phyloP scores from a whole-genome alignment of 495 filamentous ascomycete genomes.

The Emericellopsis terricola region DNA sequence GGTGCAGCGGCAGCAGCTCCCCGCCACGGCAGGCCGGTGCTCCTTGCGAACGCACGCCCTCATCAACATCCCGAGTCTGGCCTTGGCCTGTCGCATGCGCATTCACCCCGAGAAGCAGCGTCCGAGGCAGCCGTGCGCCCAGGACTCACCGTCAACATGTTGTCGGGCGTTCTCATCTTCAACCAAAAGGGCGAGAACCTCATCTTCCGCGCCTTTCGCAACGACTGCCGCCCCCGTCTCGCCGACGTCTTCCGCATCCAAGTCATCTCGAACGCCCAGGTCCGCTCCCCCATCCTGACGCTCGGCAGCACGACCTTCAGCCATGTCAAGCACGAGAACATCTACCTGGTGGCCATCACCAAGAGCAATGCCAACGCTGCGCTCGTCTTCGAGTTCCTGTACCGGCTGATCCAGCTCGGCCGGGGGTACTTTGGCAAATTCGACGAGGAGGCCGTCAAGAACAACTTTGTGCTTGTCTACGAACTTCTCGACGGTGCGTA shows the following conservation, averaged over 20 bases:
- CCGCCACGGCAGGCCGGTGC: too few species aligned
- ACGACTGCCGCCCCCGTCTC: slow-evolving; percentile 89
- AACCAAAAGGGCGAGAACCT: slow-evolving; percentile 99
- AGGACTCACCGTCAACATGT: too few species aligned
- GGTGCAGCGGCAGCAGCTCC: too few species aligned
- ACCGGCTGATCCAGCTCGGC: slow-evolving; percentile 75
- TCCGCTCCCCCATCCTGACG: slow-evolving; percentile 92
- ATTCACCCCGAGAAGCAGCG: not conserved
- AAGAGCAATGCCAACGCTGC: slow-evolving; percentile 99
- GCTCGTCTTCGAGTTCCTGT: slow-evolving; percentile 95
- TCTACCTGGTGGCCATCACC: slow-evolving; percentile 92
- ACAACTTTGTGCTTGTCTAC: slow-evolving; percentile 98
- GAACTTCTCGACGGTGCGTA: slow-evolving; percentile 78
- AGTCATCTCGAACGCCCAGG: slow-evolving; percentile 96
- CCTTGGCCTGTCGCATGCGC: not conserved
- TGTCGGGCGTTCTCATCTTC: slow-evolving; percentile 93
- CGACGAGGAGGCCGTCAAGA: slow-evolving; percentile 98
- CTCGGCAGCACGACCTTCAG: slow-evolving; percentile 96
- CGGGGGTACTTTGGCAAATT: slow-evolving; percentile 98
- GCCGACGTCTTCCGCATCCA: slow-evolving; percentile 99
- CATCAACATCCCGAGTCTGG: too few species aligned
- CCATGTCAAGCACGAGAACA: slow-evolving; percentile 99
- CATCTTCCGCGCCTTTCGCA: slow-evolving; percentile 95
- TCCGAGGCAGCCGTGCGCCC: too few species aligned
- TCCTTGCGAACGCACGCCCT: too few species aligned